Percentiles rank a stretch among this genome's conserved stretches.
Conservation (phyloP, 2,329 filamentous ascomycete species). For the Paecilomyces sp. region DNA sequence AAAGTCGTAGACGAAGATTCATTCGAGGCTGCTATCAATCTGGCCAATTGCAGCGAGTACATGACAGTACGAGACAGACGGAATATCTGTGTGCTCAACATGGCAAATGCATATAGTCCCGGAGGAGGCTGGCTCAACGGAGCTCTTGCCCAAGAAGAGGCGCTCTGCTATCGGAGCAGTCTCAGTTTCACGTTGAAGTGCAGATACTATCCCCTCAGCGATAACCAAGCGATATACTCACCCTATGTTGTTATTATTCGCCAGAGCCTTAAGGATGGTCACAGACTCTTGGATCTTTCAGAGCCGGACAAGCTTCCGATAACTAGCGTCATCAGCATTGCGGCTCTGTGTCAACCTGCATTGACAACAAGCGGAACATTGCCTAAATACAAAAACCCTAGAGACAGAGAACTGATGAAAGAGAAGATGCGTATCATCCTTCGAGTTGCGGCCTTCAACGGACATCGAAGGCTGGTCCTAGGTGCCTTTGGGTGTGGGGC, state of each 20-base stretch:
- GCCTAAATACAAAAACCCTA: conserved; percentile 31
- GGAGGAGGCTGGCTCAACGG: conserved; percentile 61
- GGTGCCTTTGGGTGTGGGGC: conserved; percentile 65
- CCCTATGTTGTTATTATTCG: conserved; percentile 55
- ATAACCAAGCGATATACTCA: conserved; percentile 50
- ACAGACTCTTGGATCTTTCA: conserved; percentile 39
- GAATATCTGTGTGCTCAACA: conserved; percentile 57
- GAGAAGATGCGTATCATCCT: conserved; percentile 57
- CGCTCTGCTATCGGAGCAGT: conserved; percentile 56
- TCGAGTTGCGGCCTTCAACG: conserved; percentile 50
- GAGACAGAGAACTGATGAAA: conserved; percentile 50
- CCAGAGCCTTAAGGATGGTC: conserved; percentile 39
- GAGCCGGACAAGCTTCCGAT: conserved; percentile 38
- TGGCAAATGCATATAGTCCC: conserved; percentile 51
- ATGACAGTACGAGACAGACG: conserved; percentile 18
- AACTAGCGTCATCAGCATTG: conserved; percentile 55
- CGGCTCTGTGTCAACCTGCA: conserved; percentile 45
- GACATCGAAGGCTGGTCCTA: conserved; percentile 55
- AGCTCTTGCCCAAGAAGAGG: conserved; percentile 61
- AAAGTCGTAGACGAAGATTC: conserved; percentile 52
- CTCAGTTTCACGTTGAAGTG: conserved; percentile 31
- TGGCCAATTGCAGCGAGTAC: conserved; percentile 17
- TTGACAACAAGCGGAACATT: conserved; percentile 7
- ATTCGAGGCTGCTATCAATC: conserved; percentile 48
- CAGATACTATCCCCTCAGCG: conserved; percentile 48